Conservation (phyloP, 2,329 filamentous ascomycete genomes). For the Dactylella cylindrospora region DNA sequence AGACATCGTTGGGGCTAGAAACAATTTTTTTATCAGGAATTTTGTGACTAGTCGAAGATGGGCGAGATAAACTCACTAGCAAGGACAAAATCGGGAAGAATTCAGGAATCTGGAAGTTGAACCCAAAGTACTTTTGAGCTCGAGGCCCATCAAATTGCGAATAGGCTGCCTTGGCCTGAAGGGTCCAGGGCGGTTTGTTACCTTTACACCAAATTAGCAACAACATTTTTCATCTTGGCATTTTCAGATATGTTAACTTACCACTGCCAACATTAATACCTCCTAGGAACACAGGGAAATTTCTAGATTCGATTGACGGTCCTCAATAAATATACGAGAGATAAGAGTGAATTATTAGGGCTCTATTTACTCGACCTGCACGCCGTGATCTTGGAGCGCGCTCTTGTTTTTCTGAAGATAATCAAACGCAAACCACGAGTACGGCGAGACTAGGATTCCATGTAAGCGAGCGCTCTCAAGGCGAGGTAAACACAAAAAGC, state of each 20-base stretch:
- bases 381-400: constrained; percentile 60
- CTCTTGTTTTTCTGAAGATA: constrained; percentile 62
- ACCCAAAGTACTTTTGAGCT: background rate
- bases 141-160: background rate
- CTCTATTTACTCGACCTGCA: constrained; percentile 65
- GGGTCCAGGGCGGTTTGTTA: constrained; percentile 2
- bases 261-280: constrained; percentile 60
- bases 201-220: background rate
- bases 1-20: constrained; percentile 66
- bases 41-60: constrained; percentile 53
- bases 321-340: background rate
- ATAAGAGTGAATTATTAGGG: background rate
- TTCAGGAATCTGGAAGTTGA: constrained; percentile 49
- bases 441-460: constrained; percentile 56
- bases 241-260: background rate
- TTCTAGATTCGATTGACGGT: constrained; percentile 60
- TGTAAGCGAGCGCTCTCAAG: constrained; percentile 57
- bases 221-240: too few relatives aligned
- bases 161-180: background rate
- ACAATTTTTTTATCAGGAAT: too few relatives aligned
- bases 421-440: constrained; percentile 59
- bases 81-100: constrained; percentile 62
- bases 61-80: constrained; percentile 51
- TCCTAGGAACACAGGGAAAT: constrained; percentile 68
- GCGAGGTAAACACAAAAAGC: background rate